Evolutionary conservation across 305 asterid genomes (phyloP), one percentile per base, ranked within the genome.

Genomic region (Euphrasia arctica): DNA sequence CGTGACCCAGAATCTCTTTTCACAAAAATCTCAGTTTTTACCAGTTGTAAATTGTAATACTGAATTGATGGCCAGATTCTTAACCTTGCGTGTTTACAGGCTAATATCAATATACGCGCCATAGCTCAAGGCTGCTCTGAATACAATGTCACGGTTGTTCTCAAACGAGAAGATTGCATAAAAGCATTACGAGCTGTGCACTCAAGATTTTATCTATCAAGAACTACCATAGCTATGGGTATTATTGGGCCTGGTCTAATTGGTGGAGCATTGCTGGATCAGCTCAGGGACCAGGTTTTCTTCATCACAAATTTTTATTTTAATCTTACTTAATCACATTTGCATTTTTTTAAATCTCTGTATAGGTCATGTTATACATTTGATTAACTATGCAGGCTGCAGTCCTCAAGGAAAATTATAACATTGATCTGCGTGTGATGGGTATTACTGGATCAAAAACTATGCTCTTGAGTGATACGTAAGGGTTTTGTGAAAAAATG

Each of bases 101-200:
- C 97, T 60, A 93, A 88, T 75, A 86, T 93, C 66, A 93, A 93
- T 69, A 81, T 93, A 54, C 92, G 97, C 52, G 99, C 97, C 47
- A 88, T 93, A 75, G 97, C 99, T 73, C 99, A 93, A 85, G 99
- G 99, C 60, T 93, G 95, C 82, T 93, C 99, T 28, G 97, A 93
- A 79, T 84, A 88, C 68, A 93, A 93, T 66, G 80, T 93, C 55
- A 93, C 99, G 6, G 95, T 90, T 49, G 99, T 93, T 64, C 70
- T 93, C 72, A 88, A 88, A 76, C 83, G 87, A 72, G 97, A 93
- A 73, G 95, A 93, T 60, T 88, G 99, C 78, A 79, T 85, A 66
- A 88, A 86, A 82, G 97, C 99, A 72, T 72, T 90, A 70, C 83
- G 97, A 63, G 96, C 99, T 63, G 99, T 88, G 80, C 97, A 93